Base-by-base conservation (phyloP, 2,329 filamentous ascomycete genomes). In the Phialemoniopsis sp. region DNA sequence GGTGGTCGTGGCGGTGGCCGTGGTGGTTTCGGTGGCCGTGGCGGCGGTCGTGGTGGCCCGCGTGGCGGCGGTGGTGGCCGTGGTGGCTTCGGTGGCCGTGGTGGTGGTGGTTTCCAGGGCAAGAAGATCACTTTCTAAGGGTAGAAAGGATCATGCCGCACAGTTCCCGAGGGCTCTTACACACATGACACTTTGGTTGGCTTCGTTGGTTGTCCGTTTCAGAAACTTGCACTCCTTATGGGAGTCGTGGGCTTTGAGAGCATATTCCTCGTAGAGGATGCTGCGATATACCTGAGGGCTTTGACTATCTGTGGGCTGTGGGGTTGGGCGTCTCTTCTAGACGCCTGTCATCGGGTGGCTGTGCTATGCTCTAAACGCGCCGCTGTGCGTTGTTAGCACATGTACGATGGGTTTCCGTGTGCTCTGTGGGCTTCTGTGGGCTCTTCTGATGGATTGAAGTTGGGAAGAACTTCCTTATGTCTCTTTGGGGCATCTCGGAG, bases 101-200 rank as follows among this genome's bases (percentile, higher is more conserved):
- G 73, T 26, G 54, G 59, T 18, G 73, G 78, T 44, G 76, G 82
- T 58, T 88, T 85, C 72, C 72, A 80, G 65, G 89, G 88, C 66
- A 85, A 80, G 72, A 93, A 90, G 81, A 81, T 80, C 60, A 86
- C 58, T 48, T 69, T 69, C 43, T 68, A 66, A 63, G 35, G 18
- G 37, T 34, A 30, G 19, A 36, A 48, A 49, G 52, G 53, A 44
- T 38, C 35, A 36, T 49, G 60, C 57, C 55, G 60, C 70, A 66
- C 58, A 59, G 48, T 56, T 49, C 52, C 54, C 57, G 67, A 70
- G 68, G 68, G 66, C 62, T 65, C 60, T 62, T 36, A 39, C 42
- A 46, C 38, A 46, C 59, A 57, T 59, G 58, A 64, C 55, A 62
- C 62, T 63, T 60, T 57, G 62, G 67, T 68, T 64, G 67, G 67